Conservation (phyloP, 1,284 basidiomycete genomes). For the Psilocybe mexicana region DNA sequence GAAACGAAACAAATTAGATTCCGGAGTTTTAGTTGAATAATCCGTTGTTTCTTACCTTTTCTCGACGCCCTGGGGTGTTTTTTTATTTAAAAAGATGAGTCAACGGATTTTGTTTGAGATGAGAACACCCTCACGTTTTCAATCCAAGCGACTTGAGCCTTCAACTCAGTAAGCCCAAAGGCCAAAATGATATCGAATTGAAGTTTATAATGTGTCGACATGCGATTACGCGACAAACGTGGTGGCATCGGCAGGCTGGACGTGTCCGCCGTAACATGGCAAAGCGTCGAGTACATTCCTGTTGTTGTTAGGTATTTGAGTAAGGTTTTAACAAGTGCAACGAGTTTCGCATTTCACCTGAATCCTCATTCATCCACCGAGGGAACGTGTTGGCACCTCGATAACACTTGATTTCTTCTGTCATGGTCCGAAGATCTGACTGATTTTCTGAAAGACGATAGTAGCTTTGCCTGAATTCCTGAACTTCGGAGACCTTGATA, state of each 20-base stretch:
- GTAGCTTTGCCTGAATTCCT: constrained; percentile 25
- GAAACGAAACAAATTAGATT: neutral
- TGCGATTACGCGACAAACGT: constrained; percentile 14
- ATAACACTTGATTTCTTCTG: constrained; percentile 39
- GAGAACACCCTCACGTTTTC: constrained; percentile 34
- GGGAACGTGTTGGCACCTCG: constrained; percentile 28
- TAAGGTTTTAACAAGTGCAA: neutral
- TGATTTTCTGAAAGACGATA: neutral
- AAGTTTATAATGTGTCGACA: constrained; percentile 33
- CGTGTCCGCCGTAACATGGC: constrained; percentile 39
- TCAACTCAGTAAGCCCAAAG: constrained; percentile 48
- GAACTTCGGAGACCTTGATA: constrained; percentile 25
- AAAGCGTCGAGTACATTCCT: constrained; percentile 39
- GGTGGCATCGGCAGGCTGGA: constrained; percentile 27
- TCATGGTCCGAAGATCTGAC: constrained; percentile 21
- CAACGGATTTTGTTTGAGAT: neutral
- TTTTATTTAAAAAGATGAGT: neutral
- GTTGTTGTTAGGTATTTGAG: neutral
- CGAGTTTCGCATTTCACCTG: too few relatives aligned
- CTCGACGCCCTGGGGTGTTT: constrained; percentile 25
- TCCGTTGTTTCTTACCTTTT: constrained; percentile 12
- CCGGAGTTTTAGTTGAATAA: neutral
- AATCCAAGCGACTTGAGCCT: constrained; percentile 44
- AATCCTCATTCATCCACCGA: constrained; percentile 33
- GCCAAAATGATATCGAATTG: constrained; percentile 41